Percentiles rank a stretch among this genome's conserved stretches.
phyloP scores from a whole-genome alignment of 768 basidiomycete species.

The Cytidiella melzeri region DNA sequence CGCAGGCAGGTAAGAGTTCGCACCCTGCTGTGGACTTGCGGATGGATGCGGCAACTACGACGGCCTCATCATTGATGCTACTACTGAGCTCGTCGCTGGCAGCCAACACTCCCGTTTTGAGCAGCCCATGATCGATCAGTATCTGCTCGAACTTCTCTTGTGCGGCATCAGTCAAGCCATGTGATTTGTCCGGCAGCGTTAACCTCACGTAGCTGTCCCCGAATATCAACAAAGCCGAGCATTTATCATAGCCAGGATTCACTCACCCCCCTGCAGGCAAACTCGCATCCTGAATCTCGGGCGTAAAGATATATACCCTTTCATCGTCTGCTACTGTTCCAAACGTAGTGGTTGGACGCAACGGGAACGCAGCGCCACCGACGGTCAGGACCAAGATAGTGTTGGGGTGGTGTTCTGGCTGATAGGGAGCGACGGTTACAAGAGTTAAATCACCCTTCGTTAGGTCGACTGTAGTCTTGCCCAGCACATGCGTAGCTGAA shows the following conservation, averaged over 20 bases:
- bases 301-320: too few relatives aligned
- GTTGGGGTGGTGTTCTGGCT: neutral
- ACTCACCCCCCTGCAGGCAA: conserved; percentile 5
- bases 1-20: neutral
- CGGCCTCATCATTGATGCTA: conserved; percentile 17
- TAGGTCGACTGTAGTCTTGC: neutral
- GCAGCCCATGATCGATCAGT: conserved; percentile 18
- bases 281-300: conserved; percentile 12
- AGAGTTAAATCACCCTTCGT: neutral
- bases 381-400: conserved; percentile 13
- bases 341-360: conserved; percentile 18
- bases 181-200: conserved; percentile 11
- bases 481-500: neutral
- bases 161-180: conserved; percentile 8
- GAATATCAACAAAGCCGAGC: too few relatives aligned
- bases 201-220: conserved; percentile 18
- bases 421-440: neutral
- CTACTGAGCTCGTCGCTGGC: conserved; percentile 20
- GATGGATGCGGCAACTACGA: conserved; percentile 11
- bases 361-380: conserved; percentile 14
- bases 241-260: too few relatives aligned
- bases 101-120: conserved; percentile 21
- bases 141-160: conserved; percentile 19
- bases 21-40: conserved; percentile 9
- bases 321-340: conserved; percentile 18